Percentiles rank a stretch among this genome's conserved stretches.
Evolutionary conservation across 495 filamentous ascomycete genomes (phyloP).

Genomic region (Aspergillus mulundensis): DNA sequence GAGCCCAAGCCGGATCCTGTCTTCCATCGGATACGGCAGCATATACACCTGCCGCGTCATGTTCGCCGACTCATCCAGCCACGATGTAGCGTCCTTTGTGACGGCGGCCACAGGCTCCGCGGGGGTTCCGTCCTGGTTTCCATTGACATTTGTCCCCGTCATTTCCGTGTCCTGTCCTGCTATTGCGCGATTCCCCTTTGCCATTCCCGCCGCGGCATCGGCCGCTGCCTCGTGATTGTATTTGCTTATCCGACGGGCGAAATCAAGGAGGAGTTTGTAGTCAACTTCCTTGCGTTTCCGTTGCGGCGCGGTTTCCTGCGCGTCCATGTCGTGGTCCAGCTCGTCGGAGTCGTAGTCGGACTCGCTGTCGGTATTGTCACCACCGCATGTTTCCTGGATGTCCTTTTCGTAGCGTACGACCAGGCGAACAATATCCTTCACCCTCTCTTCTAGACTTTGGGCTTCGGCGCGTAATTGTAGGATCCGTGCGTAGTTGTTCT

Average conservation of each 20-base stretch:
- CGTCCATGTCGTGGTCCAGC: not conserved
- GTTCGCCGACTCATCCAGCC: conserved; percentile 45
- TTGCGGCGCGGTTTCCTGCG: not conserved
- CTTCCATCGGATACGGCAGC: conserved; percentile 46
- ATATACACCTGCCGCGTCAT: conserved; percentile 43
- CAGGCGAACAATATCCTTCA: conserved; percentile 39
- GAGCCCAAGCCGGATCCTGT: conserved; percentile 45
- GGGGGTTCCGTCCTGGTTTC: conserved; percentile 13
- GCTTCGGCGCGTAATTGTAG: conserved; percentile 37
- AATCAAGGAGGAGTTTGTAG: conserved; percentile 41
- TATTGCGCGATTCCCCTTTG: conserved; percentile 4
- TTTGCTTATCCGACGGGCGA: conserved; percentile 46
- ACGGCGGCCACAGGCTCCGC: conserved; percentile 38
- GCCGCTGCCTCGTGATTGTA: conserved; percentile 46
- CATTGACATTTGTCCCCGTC: conserved; percentile 23
- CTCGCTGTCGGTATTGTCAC: conserved; percentile 29
- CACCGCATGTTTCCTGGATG: conserved; percentile 30
- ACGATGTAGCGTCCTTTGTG: conserved; percentile 41
- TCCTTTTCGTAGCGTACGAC: conserved; percentile 39
- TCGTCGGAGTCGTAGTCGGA: conserved; percentile 26
- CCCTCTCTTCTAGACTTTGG: conserved; percentile 34
- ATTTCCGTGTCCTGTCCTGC: conserved; percentile 26
- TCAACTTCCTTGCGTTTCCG: conserved; percentile 35
- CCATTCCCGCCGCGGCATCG: conserved; percentile 35
- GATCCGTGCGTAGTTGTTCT: conserved; percentile 40